phyloP scores from a whole-genome alignment of 1,284 basidiomycete species.

The Pseudozyma flocculosa region DNA sequence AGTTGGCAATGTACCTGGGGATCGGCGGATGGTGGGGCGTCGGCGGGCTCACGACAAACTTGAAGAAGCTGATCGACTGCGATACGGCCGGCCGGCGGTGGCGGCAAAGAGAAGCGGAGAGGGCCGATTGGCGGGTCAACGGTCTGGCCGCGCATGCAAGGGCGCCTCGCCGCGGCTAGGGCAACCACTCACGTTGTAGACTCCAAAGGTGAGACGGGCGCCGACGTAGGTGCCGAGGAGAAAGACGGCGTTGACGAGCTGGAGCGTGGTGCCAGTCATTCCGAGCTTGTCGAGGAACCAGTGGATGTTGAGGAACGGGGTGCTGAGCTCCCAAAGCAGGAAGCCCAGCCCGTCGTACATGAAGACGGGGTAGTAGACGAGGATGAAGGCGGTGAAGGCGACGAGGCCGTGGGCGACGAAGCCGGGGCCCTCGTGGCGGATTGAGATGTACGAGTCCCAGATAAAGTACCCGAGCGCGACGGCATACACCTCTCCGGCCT shows the following conservation, averaged over 20 bases:
- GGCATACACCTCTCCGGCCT: conserved; percentile 45
- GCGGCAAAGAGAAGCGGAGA: conserved; percentile 4
- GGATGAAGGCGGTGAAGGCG: conserved; percentile 49
- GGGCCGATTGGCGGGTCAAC: no score
- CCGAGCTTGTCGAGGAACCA: conserved; percentile 60
- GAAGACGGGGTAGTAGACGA: conserved; percentile 57
- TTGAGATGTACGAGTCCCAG: conserved; percentile 56
- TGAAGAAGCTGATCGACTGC: conserved; percentile 43
- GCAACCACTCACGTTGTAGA: conserved; percentile 56
- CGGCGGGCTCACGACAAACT: conserved; percentile 39
- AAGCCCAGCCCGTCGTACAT: conserved; percentile 58
- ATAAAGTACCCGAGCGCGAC: conserved; percentile 53
- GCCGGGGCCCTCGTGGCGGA: conserved; percentile 55
- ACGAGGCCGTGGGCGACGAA: conserved; percentile 59
- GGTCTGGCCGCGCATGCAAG: conserved; percentile 3
- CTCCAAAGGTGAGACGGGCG: conserved; percentile 56
- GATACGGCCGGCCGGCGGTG: no score
- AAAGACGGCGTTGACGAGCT: conserved; percentile 58
- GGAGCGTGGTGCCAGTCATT: conserved; percentile 54
- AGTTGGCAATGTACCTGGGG: conserved; percentile 17
- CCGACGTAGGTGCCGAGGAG: conserved; percentile 54
- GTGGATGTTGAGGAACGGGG: conserved; percentile 60
- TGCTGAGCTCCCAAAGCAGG: conserved; percentile 58
- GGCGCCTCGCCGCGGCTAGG: no score
- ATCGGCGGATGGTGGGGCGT: conserved; percentile 36